Base-by-base conservation (phyloP, 306 rosid genomes). In the Spatholobus suberectus region DNA sequence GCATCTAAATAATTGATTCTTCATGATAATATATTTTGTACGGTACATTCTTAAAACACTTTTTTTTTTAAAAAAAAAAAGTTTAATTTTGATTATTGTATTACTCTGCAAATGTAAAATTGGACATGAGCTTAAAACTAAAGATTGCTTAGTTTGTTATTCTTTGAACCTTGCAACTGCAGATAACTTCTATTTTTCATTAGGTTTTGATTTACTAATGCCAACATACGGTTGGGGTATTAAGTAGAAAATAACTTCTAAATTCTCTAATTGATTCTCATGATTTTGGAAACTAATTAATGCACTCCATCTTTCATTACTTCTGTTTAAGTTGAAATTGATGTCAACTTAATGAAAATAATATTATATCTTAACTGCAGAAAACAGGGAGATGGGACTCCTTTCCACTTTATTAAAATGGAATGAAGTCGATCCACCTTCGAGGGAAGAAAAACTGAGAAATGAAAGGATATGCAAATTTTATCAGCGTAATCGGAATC, bases 401-500 rank as follows among this genome's bases (percentile, higher is more conserved):
- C 88, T 92, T 80, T 88, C 97, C 10, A 88, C 90, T 12, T 87
- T 92, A 77, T 85, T 90, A 65, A 85, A 82, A 82, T 92, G 97
- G 97, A 92, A 90, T 54, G 89, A 81, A 69, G 67, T 70, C 8
- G 95, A 92, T 82, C 95, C 97, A n/a, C 92, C 97, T 71, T 92
- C 97, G 5, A 90, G 92, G 86, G 93, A 88, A 32, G 95, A 92
- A 87, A 89, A 86, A 79, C 54, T 90, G 80, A 88, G 97, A 84
- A 89, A 90, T 87, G 95, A 91, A 37, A 91, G 97, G 85, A 86
- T 89, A 69, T 92, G 95, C 92, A 88, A 88, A 87, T 9, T 84
- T 43, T 92, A 90, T 86, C 95, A 92, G 83, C 93, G 91, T 66
- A 92, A 92, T 80, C 85, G 93, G 62, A 90, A 90, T 84, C 95